phyloP scores from a whole-genome alignment of 2,329 filamentous ascomycete genomes.

The Pseudocercospora macadamiae region DNA sequence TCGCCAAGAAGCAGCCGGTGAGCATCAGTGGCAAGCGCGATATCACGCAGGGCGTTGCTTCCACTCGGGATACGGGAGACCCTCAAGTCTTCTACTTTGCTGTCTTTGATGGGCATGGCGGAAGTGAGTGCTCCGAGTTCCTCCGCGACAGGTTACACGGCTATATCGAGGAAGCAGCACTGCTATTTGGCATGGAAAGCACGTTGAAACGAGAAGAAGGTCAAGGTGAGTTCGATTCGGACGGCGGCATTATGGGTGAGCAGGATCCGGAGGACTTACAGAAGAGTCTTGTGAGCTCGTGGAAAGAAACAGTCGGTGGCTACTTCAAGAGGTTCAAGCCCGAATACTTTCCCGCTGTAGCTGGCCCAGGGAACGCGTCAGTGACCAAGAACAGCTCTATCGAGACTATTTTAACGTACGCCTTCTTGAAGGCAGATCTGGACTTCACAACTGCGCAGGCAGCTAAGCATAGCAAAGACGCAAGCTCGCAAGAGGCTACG shows the following conservation, averaged over 20 bases:
- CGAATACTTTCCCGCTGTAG: conserved; percentile 61
- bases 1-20: conserved; percentile 79
- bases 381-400: conserved; percentile 58
- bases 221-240: conserved; percentile 42
- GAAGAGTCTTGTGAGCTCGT: conserved; percentile 70
- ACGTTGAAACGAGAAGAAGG: conserved; percentile 60
- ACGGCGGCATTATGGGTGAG: conserved; percentile 53
- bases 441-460: conserved; percentile 93
- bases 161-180: conserved; percentile 82
- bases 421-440: conserved; percentile 89
- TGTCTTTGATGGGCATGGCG: conserved; percentile 95
- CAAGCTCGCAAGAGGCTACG: conserved; percentile 15
- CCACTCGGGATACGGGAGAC: conserved; percentile 79
- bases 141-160: conserved; percentile 80
- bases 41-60: conserved; percentile 47
- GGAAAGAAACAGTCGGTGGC: conserved; percentile 83
- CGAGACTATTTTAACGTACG: conserved; percentile 82
- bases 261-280: conserved; percentile 70
- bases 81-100: conserved; percentile 98
- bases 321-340: conserved; percentile 93
- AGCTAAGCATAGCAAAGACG: conserved; percentile 59
- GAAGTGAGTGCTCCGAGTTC: conserved; percentile 84
- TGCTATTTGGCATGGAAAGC: conserved; percentile 75
- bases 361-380: conserved; percentile 6
- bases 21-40: conserved; percentile 52